These are phyloP conservation scores for Microsporum ferrugineum DNA, from an alignment of 2,329 filamentous ascomycete species.

Conservation along the genomic window DNA sequence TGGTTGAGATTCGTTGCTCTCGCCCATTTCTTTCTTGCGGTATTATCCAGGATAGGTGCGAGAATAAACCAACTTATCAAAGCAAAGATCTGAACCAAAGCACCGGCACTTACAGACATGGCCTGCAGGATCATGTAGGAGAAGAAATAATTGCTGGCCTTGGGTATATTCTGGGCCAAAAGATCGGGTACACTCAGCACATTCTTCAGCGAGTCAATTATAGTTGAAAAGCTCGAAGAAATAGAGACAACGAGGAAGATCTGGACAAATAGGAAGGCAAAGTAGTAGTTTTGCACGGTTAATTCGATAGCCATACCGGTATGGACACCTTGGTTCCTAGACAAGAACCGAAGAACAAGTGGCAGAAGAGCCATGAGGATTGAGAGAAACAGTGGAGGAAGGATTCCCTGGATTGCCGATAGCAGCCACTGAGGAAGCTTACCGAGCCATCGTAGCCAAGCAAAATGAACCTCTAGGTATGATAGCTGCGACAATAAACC, in stretches of 20 bases:
- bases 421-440: constrained; percentile 49
- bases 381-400: constrained; percentile 66
- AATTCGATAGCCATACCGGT: constrained; percentile 69
- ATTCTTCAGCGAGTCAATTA: constrained; percentile 52
- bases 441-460: constrained; percentile 61
- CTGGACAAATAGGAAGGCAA: constrained; percentile 86
- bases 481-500: constrained; percentile 69
- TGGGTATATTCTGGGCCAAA: constrained; percentile 69
- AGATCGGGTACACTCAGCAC: constrained; percentile 60
- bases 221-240: constrained; percentile 58
- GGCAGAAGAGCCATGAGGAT: constrained; percentile 73
- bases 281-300: constrained; percentile 86
- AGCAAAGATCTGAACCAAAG: constrained; percentile 69
- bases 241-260: constrained; percentile 89
- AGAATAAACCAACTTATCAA: constrained; percentile 72
- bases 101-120: constrained; percentile 79
- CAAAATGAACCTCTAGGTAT: constrained; percentile 51
- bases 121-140: constrained; percentile 96
- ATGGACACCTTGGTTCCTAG: constrained; percentile 63
- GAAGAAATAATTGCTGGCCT: constrained; percentile 92
- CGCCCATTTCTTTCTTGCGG: constrained; percentile 68
- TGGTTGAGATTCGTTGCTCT: constrained; percentile 67
- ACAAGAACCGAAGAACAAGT: constrained; percentile 62
- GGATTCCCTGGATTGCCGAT: constrained; percentile 68
- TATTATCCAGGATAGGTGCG: constrained; percentile 71